Evolutionary conservation across 371 early-diverging fungal species (phyloP).

Genomic region (Catenaria anguillulae): DNA sequence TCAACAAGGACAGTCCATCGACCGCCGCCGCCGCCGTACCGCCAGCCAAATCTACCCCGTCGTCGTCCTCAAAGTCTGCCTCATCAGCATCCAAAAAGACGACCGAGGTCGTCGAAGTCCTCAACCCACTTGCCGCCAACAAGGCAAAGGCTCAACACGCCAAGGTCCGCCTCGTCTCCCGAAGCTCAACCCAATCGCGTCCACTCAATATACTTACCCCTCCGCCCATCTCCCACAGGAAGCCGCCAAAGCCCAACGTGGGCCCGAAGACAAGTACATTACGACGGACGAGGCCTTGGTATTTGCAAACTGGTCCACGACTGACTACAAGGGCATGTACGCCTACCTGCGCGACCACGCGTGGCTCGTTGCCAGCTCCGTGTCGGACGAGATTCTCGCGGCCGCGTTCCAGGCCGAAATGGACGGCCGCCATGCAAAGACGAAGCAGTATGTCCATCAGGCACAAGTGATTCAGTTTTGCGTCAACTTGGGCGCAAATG

Average conservation of each 20-base stretch:
- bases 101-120: conserved; percentile 44
- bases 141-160: neutral
- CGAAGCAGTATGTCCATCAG: conserved; percentile 67
- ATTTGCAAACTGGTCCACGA: conserved; percentile 36
- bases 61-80: conserved; percentile 12
- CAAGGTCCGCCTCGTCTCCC: neutral
- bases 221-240: neutral
- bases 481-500: conserved; percentile 62
- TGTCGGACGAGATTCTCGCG: conserved; percentile 69
- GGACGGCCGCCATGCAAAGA: conserved; percentile 42
- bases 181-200: neutral
- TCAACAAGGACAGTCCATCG: conserved; percentile 13
- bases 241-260: neutral
- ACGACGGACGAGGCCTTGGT: conserved; percentile 24
- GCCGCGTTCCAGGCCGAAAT: conserved; percentile 70
- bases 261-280: neutral
- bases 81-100: conserved; percentile 2
- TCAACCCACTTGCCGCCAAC: conserved; percentile 44
- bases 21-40: conserved; percentile 12
- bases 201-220: neutral
- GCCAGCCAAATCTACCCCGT: neutral
- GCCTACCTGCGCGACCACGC: conserved; percentile 51
- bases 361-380: conserved; percentile 46
- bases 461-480: conserved; percentile 68
- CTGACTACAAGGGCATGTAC: conserved; percentile 46